These are phyloP conservation scores for Hericium rajendrae DNA, from an alignment of 768 basidiomycete species.

Conservation along the genomic window DNA sequence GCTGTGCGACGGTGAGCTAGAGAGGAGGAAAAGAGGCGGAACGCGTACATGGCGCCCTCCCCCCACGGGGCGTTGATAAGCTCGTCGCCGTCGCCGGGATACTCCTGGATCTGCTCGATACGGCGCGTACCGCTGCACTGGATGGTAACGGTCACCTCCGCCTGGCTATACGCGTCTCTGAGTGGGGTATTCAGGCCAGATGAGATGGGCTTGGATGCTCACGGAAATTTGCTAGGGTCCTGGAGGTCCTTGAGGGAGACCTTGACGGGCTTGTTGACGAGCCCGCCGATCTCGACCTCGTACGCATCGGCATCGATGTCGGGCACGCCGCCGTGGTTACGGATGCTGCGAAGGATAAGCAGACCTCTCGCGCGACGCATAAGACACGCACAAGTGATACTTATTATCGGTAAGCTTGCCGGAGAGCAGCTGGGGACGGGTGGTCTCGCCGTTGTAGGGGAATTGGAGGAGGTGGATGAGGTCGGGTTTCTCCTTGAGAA, in stretches of 20 bases:
- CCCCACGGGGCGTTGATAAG: conserved; percentile 41
- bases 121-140: conserved; percentile 47
- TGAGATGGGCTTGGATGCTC: background rate
- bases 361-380: background rate
- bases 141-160: conserved; percentile 41
- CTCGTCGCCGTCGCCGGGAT: conserved; percentile 47
- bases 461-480: conserved; percentile 44
- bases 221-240: conserved; percentile 39
- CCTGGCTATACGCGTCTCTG: conserved; percentile 26
- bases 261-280: conserved; percentile 36
- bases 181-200: background rate
- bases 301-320: conserved; percentile 37
- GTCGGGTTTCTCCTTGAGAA: conserved; percentile 41
- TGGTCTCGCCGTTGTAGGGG: conserved; percentile 48
- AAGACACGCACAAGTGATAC: conserved; percentile 37
- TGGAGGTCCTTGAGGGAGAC: conserved; percentile 38
- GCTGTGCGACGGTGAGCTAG: conserved; percentile 17
- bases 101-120: conserved; percentile 40
- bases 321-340: conserved; percentile 46
- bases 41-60: conserved; percentile 41
- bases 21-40: background rate
- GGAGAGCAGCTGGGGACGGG: conserved; percentile 29
- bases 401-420: conserved; percentile 40
- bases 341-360: conserved; percentile 25
- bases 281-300: conserved; percentile 41